Evolutionary conservation across 2,329 filamentous ascomycete genomes (phyloP), one percentile per base, ranked within the genome.

Genomic region (Ophiocordyceps sinensis): DNA sequence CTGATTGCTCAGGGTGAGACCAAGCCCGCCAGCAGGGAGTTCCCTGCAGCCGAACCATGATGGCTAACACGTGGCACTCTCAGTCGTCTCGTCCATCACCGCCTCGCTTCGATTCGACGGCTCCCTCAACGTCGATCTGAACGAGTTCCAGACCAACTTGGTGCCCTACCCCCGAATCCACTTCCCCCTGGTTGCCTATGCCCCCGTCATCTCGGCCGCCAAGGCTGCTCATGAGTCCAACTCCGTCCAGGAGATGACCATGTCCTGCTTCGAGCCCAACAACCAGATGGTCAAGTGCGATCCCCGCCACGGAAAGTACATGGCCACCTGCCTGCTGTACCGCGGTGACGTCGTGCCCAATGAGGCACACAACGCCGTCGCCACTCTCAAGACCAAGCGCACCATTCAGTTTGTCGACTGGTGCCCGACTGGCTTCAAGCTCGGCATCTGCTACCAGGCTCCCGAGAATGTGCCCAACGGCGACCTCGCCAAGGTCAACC

Each of bases 271-370:
- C 72, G 89, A 98, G 79, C 87, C 89, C 56, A 85, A 95, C 80
- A 95, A 94, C 80, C 89, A 98, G 82, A 98, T 98, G 89, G 89
- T 98, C 65, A 94, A 94, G 77, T 98, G 89, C 63, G 91, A 98
- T 65, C 89, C 89, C 54, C 87, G 88, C 60, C 88, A 93, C 66
- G 89, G 89, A 68, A 98, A 98, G 77, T 98, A 98, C 79, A 98
- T 98, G 89, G 89, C 89, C 51, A 95, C 88, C 57, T 95, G 88
- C 67, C 68, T 98, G 68, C 73, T 98, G 64, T 98, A 98, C 79
- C 89, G 89, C 63, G 91, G 89, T 66, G 91, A 96, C 58, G 89
- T 98, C 55, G 91, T 96, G 47, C 85, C 89, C 67, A 93, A 94
- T 71, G 89, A 96, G 59, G 85, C 85, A 52, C 85, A 95, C 73